These are phyloP conservation scores for Alloteropsis angusta DNA, from an alignment of 202 grass and related monocot genomes.

Conservation along the genomic window DNA sequence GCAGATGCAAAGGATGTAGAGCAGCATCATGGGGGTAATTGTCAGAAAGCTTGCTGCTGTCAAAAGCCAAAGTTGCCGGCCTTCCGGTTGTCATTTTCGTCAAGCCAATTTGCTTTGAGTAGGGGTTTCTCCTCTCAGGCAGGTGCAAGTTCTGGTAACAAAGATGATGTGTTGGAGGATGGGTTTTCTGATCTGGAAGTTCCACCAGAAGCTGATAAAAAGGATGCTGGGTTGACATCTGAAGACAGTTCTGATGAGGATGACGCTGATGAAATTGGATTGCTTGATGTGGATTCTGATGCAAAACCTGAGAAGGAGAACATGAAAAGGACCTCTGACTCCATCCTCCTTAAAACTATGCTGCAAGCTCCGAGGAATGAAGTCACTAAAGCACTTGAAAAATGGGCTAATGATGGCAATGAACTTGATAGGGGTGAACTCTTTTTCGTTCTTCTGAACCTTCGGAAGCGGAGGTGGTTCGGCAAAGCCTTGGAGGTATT, in stretches of 20 bases:
- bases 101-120: slow-evolving; percentile 19
- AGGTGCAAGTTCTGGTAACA: slow-evolving; percentile 40
- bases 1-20: slow-evolving; percentile 25
- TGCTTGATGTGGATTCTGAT: slow-evolving; percentile 32
- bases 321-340: neutral
- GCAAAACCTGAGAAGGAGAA: slow-evolving; percentile 33
- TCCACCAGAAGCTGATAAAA: slow-evolving; percentile 35
- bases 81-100: slow-evolving; percentile 18
- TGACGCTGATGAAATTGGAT: slow-evolving; percentile 20
- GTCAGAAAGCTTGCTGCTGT: slow-evolving; percentile 17
- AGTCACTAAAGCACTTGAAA: slow-evolving; percentile 33
- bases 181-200: slow-evolving; percentile 88
- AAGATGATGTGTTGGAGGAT: slow-evolving; percentile 46
- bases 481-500: slow-evolving; percentile 71
- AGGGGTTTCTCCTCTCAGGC: slow-evolving; percentile 67
- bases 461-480: slow-evolving; percentile 39
- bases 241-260: slow-evolving; percentile 50
- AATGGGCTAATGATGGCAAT: slow-evolving; percentile 61
- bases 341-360: slow-evolving; percentile 38
- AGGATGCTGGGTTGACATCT: slow-evolving; percentile 26
- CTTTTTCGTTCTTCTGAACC: slow-evolving; percentile 17
- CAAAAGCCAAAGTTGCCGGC: slow-evolving; percentile 20
- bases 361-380: slow-evolving; percentile 16
- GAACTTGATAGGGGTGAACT: slow-evolving; percentile 32
- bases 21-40: neutral